Conservation (phyloP, 208 protist genomes). For the Trypanosoma conorhini region DNA sequence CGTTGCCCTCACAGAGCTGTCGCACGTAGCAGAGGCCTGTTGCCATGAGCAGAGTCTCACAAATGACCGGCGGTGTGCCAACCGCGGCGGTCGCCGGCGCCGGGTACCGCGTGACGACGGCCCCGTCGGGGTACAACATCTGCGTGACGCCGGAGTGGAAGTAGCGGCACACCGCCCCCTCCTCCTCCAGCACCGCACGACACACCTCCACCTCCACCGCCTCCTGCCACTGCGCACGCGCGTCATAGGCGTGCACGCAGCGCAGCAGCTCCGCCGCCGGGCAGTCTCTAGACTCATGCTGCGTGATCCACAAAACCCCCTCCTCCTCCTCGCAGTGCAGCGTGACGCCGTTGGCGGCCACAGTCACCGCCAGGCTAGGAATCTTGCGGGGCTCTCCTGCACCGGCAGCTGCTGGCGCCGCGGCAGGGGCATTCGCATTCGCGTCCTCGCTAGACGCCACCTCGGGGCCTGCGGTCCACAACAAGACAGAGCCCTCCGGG, state of each 20-base stretch:
- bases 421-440: neutral
- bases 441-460: neutral
- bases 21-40: constrained; percentile 52
- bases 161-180: constrained; percentile 58
- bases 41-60: constrained; percentile 53
- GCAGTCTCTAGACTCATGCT: constrained; percentile 10
- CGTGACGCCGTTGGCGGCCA: constrained; percentile 22
- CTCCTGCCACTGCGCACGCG: constrained; percentile 22
- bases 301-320: constrained; percentile 21
- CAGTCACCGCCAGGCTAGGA: constrained; percentile 7
- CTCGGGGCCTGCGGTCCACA: constrained; percentile 12
- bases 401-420: neutral
- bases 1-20: constrained; percentile 5
- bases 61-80: constrained; percentile 3
- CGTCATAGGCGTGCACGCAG: constrained; percentile 41
- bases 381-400: constrained; percentile 1
- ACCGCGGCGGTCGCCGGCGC: neutral
- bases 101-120: constrained; percentile 54
- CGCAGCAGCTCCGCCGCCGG: constrained; percentile 31
- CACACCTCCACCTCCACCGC: constrained; percentile 61
- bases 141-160: constrained; percentile 71
- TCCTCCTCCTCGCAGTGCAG: constrained; percentile 28
- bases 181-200: constrained; percentile 46
- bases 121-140: constrained; percentile 66
- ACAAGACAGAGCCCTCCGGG: constrained; percentile 23